These are phyloP conservation scores for Nakazawaea holstii DNA, from an alignment of 805 yeast genomes.

Conservation along the genomic window DNA sequence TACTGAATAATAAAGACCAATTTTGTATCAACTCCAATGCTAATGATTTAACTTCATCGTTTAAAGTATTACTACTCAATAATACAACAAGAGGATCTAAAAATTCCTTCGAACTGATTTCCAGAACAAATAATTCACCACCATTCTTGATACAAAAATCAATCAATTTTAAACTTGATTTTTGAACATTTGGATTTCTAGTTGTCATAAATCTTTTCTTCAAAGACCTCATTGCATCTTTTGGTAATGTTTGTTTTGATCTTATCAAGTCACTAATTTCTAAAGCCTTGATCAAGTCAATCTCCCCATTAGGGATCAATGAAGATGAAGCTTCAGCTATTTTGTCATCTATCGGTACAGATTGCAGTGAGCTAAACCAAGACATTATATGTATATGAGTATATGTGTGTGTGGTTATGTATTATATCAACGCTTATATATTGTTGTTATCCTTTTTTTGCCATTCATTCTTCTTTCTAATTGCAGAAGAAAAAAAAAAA, in stretches of 20 bases:
- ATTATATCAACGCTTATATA: too few species aligned
- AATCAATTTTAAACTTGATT: slow-evolving; percentile 67
- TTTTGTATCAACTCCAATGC: slow-evolving; percentile 64
- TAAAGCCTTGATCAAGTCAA: slow-evolving; percentile 63
- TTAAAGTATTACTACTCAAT: slow-evolving; percentile 24
- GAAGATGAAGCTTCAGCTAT: slow-evolving; percentile 80
- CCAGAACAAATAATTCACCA: slow-evolving; percentile 77
- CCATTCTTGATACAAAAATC: slow-evolving; percentile 92
- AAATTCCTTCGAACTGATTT: slow-evolving; percentile 79
- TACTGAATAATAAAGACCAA: slow-evolving; percentile 72
- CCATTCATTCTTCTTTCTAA: neutral
- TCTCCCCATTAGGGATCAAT: slow-evolving; percentile 87
- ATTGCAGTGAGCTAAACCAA: slow-evolving; percentile 40
- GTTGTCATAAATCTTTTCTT: slow-evolving; percentile 64
- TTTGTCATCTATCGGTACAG: slow-evolving; percentile 48
- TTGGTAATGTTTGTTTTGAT: slow-evolving; percentile 71
- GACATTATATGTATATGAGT: slow-evolving; percentile 32
- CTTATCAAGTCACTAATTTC: slow-evolving; percentile 87
- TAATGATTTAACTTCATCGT: slow-evolving; percentile 51
- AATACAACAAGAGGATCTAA: slow-evolving; percentile 66
- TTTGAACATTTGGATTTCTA: slow-evolving; percentile 74
- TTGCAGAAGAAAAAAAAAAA: neutral
- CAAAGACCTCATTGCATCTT: slow-evolving; percentile 79
- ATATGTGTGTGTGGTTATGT: neutral
- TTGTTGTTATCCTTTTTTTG: neutral